Base-by-base conservation (phyloP, 2,329 filamentous ascomycete species). In the Lecanicillium sp. region DNA sequence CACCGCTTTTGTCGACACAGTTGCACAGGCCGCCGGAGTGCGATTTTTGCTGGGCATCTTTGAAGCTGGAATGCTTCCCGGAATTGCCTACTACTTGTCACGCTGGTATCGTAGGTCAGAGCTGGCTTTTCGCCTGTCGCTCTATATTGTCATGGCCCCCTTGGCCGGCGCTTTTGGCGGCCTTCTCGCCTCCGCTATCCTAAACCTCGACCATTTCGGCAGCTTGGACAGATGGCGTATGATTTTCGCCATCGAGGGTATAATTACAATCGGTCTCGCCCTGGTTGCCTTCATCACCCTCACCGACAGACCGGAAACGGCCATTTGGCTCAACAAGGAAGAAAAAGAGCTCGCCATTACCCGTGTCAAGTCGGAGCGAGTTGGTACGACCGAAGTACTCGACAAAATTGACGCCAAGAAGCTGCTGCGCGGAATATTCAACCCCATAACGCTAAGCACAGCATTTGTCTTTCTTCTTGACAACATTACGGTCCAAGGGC, bases 61-160 rank as follows among this genome's bases (percentile, higher is more conserved):
- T 42, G 83, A 88, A 57, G 78, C 83, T 1, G 83, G 82, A 7
- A 78, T 87, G 73, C 57, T 86, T 38, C 83, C 83, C 0, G 82
- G 83, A 0, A 83, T 85, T 29, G 80, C 80, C 0, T 87, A 85
- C 57, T 86, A 85, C 49, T 60, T 85, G 15, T 80, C 74, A 1
- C 65, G 81, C 37, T 86, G 81, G 81, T 86, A 85, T 48, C 67
- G 79, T n/a, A 67, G 78, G 22, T 71, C 70, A 35, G 82, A 87
- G 56, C 62, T 86, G 5, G 71, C 76, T 0, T 84, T 84, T 54
- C 70, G 81, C 0, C 62, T 85, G 1, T 73, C 77, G 1, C 60
- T 85, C 2, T 85, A 84, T 58, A 75, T 85, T 39, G 78, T 84
- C 40, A 82, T 78, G 71, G 75, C 80, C 0, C 80, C 80, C 0